Conservation (phyloP, 2,329 filamentous ascomycete genomes). For the Calonectria fujianensis region DNA sequence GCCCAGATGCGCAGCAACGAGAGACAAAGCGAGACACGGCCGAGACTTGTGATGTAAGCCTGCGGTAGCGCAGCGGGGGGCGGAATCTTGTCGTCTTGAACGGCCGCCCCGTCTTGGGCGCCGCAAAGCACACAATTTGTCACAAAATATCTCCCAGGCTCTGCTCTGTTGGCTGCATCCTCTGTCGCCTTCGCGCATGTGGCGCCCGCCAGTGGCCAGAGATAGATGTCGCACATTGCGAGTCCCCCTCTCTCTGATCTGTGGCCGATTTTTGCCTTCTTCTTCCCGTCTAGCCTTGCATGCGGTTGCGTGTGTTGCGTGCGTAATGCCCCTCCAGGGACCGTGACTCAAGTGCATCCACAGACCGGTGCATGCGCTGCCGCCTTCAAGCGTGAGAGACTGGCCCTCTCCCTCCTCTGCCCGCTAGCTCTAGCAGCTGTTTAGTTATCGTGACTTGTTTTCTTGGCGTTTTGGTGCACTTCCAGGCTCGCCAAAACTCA, state of each 20-base stretch:
- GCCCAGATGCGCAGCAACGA: neutral
- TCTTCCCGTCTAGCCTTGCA: neutral
- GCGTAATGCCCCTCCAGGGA: neutral
- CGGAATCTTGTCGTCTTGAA: slow-evolving; percentile 6
- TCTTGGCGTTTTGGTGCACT: slow-evolving; percentile 19
- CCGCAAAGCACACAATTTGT: slow-evolving; percentile 6
- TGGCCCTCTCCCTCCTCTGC: neutral
- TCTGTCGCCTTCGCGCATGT: slow-evolving; percentile 9
- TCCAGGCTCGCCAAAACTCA: neutral
- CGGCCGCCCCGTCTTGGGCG: neutral
- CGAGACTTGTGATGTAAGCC: slow-evolving; percentile 29
- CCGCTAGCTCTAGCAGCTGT: neutral
- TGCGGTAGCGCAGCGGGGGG: slow-evolving; percentile 13
- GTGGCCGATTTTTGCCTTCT: neutral
- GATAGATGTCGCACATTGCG: slow-evolving; percentile 17
- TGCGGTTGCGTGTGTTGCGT: neutral
- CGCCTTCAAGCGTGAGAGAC: neutral
- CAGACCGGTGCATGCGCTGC: neutral
- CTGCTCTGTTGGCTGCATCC: neutral
- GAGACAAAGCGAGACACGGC: slow-evolving; percentile 15
- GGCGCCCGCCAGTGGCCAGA: slow-evolving; percentile 17
- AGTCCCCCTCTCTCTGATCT: neutral
- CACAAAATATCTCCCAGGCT: neutral
- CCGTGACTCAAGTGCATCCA: neutral
- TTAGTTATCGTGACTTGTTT: slow-evolving; percentile 2